Evolutionary conservation across 192 early-diverging fungal species (phyloP).

Genomic region (Mycoemilia scoparia): DNA sequence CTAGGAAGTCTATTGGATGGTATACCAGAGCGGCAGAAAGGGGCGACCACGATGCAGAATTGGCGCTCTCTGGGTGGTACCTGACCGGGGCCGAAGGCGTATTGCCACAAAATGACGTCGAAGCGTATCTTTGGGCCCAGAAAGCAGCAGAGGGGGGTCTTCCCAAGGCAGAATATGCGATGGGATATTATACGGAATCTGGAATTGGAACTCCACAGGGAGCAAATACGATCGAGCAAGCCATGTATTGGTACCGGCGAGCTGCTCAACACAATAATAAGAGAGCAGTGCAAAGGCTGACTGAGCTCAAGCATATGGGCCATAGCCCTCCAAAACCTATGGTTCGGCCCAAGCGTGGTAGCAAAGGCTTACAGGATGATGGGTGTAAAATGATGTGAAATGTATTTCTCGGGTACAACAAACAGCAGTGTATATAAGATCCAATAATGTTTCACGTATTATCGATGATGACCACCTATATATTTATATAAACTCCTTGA

Average conservation of each 20-base stretch:
- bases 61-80: conserved; percentile 96
- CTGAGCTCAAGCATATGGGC: conserved; percentile 60
- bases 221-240: conserved; percentile 63
- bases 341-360: not conserved
- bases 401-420: not conserved
- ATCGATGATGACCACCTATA: too few species aligned
- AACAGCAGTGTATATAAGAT: too few species aligned
- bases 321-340: too few species aligned
- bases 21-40: conserved; percentile 88
- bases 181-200: conserved; percentile 85
- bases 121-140: conserved; percentile 96
- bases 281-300: conserved; percentile 62
- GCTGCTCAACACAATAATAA: conserved; percentile 73
- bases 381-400: not conserved
- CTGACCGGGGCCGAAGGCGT: conserved; percentile 83
- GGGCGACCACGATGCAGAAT: conserved; percentile 72
- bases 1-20: conserved; percentile 84
- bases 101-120: conserved; percentile 72
- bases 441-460: too few species aligned
- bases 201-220: conserved; percentile 63
- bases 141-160: conserved; percentile 89
- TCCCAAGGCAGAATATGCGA: conserved; percentile 90
- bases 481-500: too few species aligned
- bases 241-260: conserved; percentile 70
- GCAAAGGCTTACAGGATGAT: not conserved